These are phyloP conservation scores for Phascolomyces articulosus DNA, from an alignment of 371 early-diverging fungal genomes.

Conservation along the genomic window DNA sequence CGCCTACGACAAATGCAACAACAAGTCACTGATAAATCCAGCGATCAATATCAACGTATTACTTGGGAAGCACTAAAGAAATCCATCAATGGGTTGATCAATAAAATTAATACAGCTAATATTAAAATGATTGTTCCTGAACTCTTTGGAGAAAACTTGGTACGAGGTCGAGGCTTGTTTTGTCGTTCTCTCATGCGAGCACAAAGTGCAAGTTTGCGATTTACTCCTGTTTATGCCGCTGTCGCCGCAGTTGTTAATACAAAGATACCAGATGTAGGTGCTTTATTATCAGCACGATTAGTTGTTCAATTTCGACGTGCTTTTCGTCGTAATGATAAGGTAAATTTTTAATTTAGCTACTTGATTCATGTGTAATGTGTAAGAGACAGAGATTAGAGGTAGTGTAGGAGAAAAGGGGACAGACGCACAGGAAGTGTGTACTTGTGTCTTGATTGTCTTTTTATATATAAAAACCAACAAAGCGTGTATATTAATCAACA, in stretches of 20 bases:
- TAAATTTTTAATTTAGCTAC: slow-evolving; percentile 15
- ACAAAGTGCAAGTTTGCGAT: slow-evolving; percentile 87
- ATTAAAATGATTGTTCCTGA: slow-evolving; percentile 92
- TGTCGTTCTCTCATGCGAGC: slow-evolving; percentile 92
- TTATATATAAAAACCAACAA: too few species aligned
- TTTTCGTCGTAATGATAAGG: slow-evolving; percentile 91
- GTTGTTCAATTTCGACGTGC: slow-evolving; percentile 91
- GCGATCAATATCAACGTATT: slow-evolving; percentile 84
- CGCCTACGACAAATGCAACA: slow-evolving; percentile 85
- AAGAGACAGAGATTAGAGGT: too few species aligned
- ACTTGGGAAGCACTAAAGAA: slow-evolving; percentile 96
- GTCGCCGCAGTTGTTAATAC: slow-evolving; percentile 91
- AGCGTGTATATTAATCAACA: too few species aligned
- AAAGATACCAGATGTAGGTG: slow-evolving; percentile 91
- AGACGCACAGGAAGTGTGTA: too few species aligned
- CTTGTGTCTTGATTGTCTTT: too few species aligned
- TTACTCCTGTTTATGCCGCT: slow-evolving; percentile 93
- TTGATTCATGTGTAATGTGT: too few species aligned
- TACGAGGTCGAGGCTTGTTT: slow-evolving; percentile 93
- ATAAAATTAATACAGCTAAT: slow-evolving; percentile 93
- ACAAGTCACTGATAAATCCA: slow-evolving; percentile 72
- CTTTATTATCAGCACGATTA: slow-evolving; percentile 83
- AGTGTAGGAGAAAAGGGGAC: too few species aligned
- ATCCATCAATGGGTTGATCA: slow-evolving; percentile 93
- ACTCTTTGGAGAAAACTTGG: slow-evolving; percentile 88